Evolutionary conservation across 1,284 basidiomycete species (phyloP).

Genomic region (Termitomyces sp.): DNA sequence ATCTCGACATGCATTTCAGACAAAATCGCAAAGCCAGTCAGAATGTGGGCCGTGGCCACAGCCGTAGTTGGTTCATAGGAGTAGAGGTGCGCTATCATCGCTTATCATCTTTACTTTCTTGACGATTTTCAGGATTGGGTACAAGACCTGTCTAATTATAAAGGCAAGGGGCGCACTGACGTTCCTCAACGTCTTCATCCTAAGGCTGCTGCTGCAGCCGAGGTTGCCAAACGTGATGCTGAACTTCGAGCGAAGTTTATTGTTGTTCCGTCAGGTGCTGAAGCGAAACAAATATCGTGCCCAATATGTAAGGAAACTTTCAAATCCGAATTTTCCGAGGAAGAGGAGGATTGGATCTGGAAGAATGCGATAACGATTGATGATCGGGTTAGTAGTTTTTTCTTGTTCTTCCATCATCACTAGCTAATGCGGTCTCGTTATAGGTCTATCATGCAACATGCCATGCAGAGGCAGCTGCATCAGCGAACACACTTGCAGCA

Average conservation of each 20-base stretch:
- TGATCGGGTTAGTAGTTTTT: slow-evolving; percentile 59
- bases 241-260: slow-evolving; percentile 78
- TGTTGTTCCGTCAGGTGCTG: slow-evolving; percentile 82
- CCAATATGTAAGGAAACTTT: slow-evolving; percentile 96
- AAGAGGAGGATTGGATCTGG: slow-evolving; percentile 99
- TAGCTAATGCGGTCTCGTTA: neutral
- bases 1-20: slow-evolving; percentile 96
- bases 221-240: slow-evolving; percentile 66
- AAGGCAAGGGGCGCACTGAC: slow-evolving; percentile 61
- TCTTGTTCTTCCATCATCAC: slow-evolving; percentile 3
- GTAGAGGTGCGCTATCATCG: slow-evolving; percentile 64
- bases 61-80: slow-evolving; percentile 86
- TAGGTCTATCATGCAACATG: slow-evolving; percentile 92
- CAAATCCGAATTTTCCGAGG: slow-evolving; percentile 91
- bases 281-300: slow-evolving; percentile 77
- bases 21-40: slow-evolving; percentile 90
- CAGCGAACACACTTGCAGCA: slow-evolving; percentile 57
- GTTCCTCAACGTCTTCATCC: slow-evolving; percentile 43
- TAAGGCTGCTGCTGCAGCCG: slow-evolving; percentile 59
- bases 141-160: slow-evolving; percentile 54
- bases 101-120: slow-evolving; percentile 13
- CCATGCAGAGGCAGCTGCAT: slow-evolving; percentile 70
- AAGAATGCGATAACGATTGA: slow-evolving; percentile 84
- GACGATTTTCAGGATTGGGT: slow-evolving; percentile 74
- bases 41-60: slow-evolving; percentile 81